These are phyloP conservation scores for Monarda citriodora DNA, from an alignment of 305 asterid species.

Conservation along the genomic window DNA sequence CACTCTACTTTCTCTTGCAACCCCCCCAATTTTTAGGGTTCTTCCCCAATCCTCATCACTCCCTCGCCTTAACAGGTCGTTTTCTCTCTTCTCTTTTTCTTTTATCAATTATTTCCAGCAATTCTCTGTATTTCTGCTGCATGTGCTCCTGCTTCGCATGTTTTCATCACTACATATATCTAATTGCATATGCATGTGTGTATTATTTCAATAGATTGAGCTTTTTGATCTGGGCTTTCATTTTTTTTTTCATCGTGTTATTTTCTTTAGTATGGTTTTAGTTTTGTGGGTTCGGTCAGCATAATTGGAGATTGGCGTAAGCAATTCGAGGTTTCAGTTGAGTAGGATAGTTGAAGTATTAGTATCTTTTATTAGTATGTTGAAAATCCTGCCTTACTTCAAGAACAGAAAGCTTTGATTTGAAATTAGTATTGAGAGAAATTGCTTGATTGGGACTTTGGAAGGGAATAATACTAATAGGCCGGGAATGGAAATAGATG, in stretches of 20 bases:
- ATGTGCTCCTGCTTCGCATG: conserved; percentile 16
- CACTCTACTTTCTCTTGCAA: conserved; percentile 9
- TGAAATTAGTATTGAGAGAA: background rate
- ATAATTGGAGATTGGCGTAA: conserved; percentile 9
- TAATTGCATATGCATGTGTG: conserved; percentile 24
- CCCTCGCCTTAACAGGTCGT: conserved; percentile 25
- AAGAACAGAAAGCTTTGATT: background rate
- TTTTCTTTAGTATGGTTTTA: conserved; percentile 14
- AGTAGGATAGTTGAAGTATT: conserved; percentile 5
- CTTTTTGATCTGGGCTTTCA: conserved; percentile 16
- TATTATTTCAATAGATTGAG: background rate
- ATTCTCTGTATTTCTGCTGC: conserved; percentile 14
- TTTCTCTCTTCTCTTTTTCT: background rate
- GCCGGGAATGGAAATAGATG: background rate
- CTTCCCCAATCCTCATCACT: conserved; percentile 16
- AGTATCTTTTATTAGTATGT: background rate
- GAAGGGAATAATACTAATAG: background rate
- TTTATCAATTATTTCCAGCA: background rate
- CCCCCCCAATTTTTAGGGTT: conserved; percentile 37
- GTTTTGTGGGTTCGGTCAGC: conserved; percentile 9
- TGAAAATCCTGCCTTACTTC: background rate
- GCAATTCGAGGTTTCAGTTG: conserved; percentile 6
- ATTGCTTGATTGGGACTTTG: background rate
- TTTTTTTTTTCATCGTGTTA: no score
- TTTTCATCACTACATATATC: conserved; percentile 12